phyloP scores from a whole-genome alignment of 2,329 filamentous ascomycete species.

The Xylaria sp. region DNA sequence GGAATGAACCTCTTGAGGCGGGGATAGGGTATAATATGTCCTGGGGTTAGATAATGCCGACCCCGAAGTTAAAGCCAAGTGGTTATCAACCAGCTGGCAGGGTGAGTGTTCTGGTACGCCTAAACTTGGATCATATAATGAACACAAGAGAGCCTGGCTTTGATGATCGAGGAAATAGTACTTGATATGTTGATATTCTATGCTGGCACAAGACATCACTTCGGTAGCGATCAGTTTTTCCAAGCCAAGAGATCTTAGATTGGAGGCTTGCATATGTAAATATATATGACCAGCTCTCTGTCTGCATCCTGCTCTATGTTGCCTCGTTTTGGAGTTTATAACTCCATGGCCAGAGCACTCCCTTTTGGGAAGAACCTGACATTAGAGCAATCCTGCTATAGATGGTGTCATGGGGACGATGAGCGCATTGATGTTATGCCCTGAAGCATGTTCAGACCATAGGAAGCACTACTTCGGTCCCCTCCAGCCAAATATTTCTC shows the following conservation, averaged over 20 bases:
- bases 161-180: background rate
- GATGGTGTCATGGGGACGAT: too few species aligned
- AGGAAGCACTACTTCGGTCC: background rate
- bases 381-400: background rate
- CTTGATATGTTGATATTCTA: background rate
- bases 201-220: background rate
- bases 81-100: too few species aligned
- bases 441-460: background rate
- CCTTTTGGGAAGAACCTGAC: background rate
- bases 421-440: background rate
- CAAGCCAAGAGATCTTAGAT: slow-evolving; percentile 1
- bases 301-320: background rate
- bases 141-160: background rate
- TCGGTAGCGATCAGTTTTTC: background rate
- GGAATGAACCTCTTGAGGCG: background rate
- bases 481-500: background rate
- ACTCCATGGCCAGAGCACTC: background rate
- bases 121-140: too few species aligned
- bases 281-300: background rate
- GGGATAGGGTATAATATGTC: too few species aligned
- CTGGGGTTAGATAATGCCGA: background rate
- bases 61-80: too few species aligned
- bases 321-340: background rate
- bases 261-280: slow-evolving; percentile 8
- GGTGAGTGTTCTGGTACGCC: too few species aligned